Conservation (phyloP, 176 grass and related monocot genomes). For the Aechmea fasciata region DNA sequence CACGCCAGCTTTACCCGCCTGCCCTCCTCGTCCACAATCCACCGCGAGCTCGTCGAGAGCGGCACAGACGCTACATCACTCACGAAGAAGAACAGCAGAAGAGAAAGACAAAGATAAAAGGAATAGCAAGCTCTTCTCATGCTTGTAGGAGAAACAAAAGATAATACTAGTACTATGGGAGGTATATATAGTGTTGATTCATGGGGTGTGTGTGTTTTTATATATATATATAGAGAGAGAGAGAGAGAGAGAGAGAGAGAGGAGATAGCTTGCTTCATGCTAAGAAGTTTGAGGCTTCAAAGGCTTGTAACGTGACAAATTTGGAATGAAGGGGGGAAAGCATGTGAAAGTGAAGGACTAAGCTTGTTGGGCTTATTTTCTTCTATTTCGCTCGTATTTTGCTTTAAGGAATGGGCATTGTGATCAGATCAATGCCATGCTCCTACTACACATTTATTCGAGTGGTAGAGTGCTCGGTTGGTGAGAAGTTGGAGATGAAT, state of each 20-base stretch:
- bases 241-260: conserved; percentile 5
- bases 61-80: conserved; percentile 4
- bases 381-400: conserved; percentile 1
- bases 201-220: neutral
- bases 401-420: conserved; percentile 36
- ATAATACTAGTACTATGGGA: conserved; percentile 18
- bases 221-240: conserved; percentile 22
- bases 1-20: conserved; percentile 77
- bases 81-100: conserved; percentile 12
- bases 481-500: conserved; percentile 46
- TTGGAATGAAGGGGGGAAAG: conserved; percentile 9
- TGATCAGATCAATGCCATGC: conserved; percentile 41
- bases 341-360: neutral
- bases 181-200: neutral
- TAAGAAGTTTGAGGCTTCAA: conserved; percentile 6
- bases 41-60: conserved; percentile 67
- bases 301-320: conserved; percentile 32
- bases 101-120: neutral
- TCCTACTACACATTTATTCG: conserved; percentile 38
- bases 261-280: conserved; percentile 12
- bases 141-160: conserved; percentile 6
- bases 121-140: neutral
- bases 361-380: no score
- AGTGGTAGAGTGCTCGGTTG: conserved; percentile 28
- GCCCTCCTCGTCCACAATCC: conserved; percentile 58